Conservation (phyloP, 2,329 filamentous ascomycete species). For the Macrophomina pseudophaseolina region DNA sequence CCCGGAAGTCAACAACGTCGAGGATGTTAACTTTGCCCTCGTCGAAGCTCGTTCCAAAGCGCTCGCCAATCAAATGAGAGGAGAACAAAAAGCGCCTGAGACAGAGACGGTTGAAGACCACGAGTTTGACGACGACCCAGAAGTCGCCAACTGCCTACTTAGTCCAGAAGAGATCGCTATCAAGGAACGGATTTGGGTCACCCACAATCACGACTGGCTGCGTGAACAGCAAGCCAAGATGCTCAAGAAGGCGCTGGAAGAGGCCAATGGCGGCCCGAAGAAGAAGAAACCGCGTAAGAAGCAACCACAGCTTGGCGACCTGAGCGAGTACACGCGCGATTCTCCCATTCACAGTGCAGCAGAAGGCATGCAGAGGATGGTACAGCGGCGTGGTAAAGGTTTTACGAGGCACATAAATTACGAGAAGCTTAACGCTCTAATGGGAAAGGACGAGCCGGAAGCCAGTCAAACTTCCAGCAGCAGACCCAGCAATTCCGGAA, state of each 20-base stretch:
- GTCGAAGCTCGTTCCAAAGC: slow-evolving; percentile 38
- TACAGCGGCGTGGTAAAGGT: slow-evolving; percentile 49
- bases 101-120: slow-evolving; percentile 70
- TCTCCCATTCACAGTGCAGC: slow-evolving; percentile 49
- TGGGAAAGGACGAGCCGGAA: slow-evolving; percentile 13
- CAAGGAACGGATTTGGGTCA: slow-evolving; percentile 93
- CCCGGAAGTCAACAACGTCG: slow-evolving; percentile 38
- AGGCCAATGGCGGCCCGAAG: slow-evolving; percentile 57
- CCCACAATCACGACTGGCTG: slow-evolving; percentile 92
- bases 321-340: slow-evolving; percentile 40
- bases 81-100: slow-evolving; percentile 34
- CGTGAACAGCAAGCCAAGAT: slow-evolving; percentile 84
- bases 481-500: slow-evolving; percentile 19
- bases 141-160: slow-evolving; percentile 81
- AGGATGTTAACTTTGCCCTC: slow-evolving; percentile 36
- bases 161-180: slow-evolving; percentile 74
- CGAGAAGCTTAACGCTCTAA: slow-evolving; percentile 45
- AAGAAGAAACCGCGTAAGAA: slow-evolving; percentile 50
- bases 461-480: slow-evolving; percentile 20
- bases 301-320: slow-evolving; percentile 44
- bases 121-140: slow-evolving; percentile 88
- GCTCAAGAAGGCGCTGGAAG: slow-evolving; percentile 71
- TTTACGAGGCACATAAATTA: slow-evolving; percentile 55
- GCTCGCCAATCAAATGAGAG: slow-evolving; percentile 36
- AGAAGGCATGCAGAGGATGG: slow-evolving; percentile 52